Percentiles rank a stretch among this genome's conserved stretches.
Conservation (phyloP, 257 asterid species). For the Nicotiana noctiflora region DNA sequence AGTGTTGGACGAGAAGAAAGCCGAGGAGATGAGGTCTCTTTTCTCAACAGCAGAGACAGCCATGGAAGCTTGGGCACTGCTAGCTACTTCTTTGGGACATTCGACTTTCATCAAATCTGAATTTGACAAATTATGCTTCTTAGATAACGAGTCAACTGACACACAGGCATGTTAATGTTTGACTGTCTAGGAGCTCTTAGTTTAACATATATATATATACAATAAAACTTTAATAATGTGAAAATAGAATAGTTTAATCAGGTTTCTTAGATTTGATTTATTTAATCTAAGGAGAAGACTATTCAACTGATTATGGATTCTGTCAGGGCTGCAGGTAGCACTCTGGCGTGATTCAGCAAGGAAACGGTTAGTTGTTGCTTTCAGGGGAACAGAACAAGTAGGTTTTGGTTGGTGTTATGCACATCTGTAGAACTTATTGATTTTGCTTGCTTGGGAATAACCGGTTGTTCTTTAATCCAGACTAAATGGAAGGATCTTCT, state of each 20-base stretch:
- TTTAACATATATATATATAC: neutral
- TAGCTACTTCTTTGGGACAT: slow-evolving; percentile 92
- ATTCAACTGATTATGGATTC: slow-evolving; percentile 18
- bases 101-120: slow-evolving; percentile 93
- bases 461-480: slow-evolving; percentile 40
- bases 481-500: slow-evolving; percentile 86
- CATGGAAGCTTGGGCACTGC: slow-evolving; percentile 99
- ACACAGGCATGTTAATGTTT: slow-evolving; percentile 64
- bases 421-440: neutral
- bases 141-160: slow-evolving; percentile 82
- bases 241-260: neutral
- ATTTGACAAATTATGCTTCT: slow-evolving; percentile 84
- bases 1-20: slow-evolving; percentile 64
- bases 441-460: slow-evolving; percentile 5
- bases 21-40: slow-evolving; percentile 91
- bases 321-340: slow-evolving; percentile 58
- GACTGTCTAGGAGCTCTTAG: neutral
- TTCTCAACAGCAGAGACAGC: slow-evolving; percentile 98
- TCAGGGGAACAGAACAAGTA: slow-evolving; percentile 99
- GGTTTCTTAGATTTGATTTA: slow-evolving; percentile 3
- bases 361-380: slow-evolving; percentile 86
- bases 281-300: neutral
- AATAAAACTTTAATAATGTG: neutral
- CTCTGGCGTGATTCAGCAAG: slow-evolving; percentile 81
- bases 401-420: slow-evolving; percentile 16